These are phyloP conservation scores for Parmales sp. DNA, from an alignment of 108 stramenopile genomes.

Conservation along the genomic window DNA sequence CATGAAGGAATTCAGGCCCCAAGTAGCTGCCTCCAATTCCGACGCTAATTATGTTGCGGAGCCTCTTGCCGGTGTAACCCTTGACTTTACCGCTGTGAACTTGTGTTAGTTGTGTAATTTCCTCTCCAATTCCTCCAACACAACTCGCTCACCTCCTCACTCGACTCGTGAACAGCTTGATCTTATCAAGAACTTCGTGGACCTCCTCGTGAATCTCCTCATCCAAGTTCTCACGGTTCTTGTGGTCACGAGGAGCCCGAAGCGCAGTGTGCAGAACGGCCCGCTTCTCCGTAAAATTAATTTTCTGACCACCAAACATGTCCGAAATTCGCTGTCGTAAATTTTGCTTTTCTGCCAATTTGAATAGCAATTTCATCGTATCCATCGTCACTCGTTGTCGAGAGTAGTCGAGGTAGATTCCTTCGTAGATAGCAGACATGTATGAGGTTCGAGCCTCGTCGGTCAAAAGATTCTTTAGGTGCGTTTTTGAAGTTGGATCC, in stretches of 20 bases:
- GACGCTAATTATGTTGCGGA: slow-evolving; percentile 87
- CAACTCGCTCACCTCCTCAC: slow-evolving; percentile 73
- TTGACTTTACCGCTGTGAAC: not conserved
- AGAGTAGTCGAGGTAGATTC: slow-evolving; percentile 74
- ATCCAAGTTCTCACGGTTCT: slow-evolving; percentile 59
- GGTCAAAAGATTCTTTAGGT: slow-evolving; percentile 62
- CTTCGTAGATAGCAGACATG: slow-evolving; percentile 73
- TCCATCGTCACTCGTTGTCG: slow-evolving; percentile 60
- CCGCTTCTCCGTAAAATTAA: slow-evolving; percentile 93
- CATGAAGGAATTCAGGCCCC: slow-evolving; percentile 95
- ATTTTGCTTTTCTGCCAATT: slow-evolving; percentile 56
- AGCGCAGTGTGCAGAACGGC: slow-evolving; percentile 95
- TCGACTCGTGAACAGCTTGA: slow-evolving; percentile 72
- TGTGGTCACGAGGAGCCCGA: slow-evolving; percentile 56
- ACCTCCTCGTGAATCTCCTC: slow-evolving; percentile 85
- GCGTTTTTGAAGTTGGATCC: too few relatives aligned
- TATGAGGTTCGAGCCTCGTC: slow-evolving; percentile 50
- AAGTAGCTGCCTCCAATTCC: slow-evolving; percentile 97
- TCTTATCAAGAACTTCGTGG: slow-evolving; percentile 77
- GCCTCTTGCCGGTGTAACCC: slow-evolving; percentile 90
- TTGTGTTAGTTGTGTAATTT: not conserved
- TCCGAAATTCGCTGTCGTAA: slow-evolving; percentile 57
- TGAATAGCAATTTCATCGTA: slow-evolving; percentile 65
- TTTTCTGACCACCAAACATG: slow-evolving; percentile 85
- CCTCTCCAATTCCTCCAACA: not conserved